Conservation (phyloP, 768 basidiomycete genomes). For the Ephemerocybe angulata region DNA sequence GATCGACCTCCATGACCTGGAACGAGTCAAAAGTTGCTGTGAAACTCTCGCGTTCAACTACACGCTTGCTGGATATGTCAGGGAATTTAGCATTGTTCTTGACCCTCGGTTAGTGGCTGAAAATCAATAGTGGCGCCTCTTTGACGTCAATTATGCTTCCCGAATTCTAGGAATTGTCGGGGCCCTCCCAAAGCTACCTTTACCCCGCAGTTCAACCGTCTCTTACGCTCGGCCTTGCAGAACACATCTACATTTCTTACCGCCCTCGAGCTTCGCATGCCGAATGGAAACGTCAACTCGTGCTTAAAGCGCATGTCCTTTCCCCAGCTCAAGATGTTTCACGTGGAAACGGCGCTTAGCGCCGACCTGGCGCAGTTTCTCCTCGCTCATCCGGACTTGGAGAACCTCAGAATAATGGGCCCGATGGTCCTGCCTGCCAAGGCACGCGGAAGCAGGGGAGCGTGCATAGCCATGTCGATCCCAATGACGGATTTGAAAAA, state of each 20-base stretch:
- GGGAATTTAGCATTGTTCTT: not conserved
- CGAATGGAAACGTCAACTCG: not conserved
- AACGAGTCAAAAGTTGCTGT: not conserved
- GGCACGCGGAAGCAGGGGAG: not conserved
- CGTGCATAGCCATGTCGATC: not conserved
- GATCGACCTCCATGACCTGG: not conserved
- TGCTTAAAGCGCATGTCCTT: not conserved
- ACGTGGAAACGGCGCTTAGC: not conserved
- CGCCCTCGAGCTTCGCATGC: not conserved
- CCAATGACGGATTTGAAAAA: not conserved
- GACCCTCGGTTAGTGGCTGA: not conserved
- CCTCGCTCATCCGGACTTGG: not conserved
- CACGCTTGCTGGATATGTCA: not conserved
- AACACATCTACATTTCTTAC: not conserved
- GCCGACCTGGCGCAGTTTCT: not conserved
- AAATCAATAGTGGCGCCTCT: not conserved
- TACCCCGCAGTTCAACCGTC: not conserved
- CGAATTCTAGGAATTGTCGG: no score
- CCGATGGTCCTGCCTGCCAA: not conserved
- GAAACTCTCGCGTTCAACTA: slow-evolving; percentile 1
- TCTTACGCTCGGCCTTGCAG: not conserved
- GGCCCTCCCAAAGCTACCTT: not conserved
- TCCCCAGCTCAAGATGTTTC: not conserved
- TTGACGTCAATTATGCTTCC: not conserved
- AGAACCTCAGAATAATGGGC: not conserved